Evolutionary conservation across 1,284 basidiomycete species (phyloP), one percentile per base, ranked within the genome.

Genomic region (Pulveroboletus sp.): DNA sequence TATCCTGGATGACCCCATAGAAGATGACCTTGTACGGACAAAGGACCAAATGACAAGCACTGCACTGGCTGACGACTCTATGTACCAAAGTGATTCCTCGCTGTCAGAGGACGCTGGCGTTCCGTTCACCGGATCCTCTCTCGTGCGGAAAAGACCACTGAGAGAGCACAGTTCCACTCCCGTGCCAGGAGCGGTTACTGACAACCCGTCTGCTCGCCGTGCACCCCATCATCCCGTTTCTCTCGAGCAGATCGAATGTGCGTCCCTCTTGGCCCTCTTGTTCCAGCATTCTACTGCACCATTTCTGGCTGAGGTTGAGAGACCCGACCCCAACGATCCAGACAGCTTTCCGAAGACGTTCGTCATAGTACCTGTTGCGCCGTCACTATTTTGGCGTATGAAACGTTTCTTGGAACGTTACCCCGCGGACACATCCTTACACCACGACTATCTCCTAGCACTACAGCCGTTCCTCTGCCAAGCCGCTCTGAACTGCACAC

Each of bases 381-480:
- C 84, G 2, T 67, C 73, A 3, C 76, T 95, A 48, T 78, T 96
- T 17, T 67, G 71, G 53, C 86, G 86, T 44, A 78, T 94, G 37
- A 72, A 77, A 41, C 82, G 82, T 9, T 90, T 93, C 65, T 79
- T 96, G 46, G 71, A 75, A 10, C 68, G 76, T 42, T 89, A 87
- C 65, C 79, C 84, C 6, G 61, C 74, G 3, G 90, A 94, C 60
- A 87, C 87, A 0, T 87, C 88, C 3, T 78, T 93, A 6, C 84
- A 93, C 61, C 79, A 85, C 24, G 83, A 92, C 61, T 87, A 88
- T 48, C 75, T 96, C 15, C 73, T 76, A 13, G 80, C 85, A 1
- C 72, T 95, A 29, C 86, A 87, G 53, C 77, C 84, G 2, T 79
- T 86, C 0, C 80, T 97, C 6, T 80, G 79, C 3, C 84, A 88